Evolutionary conservation across 768 basidiomycete genomes (phyloP), one percentile per base, ranked within the genome.

Genomic region (Thelephora ganbajun): DNA sequence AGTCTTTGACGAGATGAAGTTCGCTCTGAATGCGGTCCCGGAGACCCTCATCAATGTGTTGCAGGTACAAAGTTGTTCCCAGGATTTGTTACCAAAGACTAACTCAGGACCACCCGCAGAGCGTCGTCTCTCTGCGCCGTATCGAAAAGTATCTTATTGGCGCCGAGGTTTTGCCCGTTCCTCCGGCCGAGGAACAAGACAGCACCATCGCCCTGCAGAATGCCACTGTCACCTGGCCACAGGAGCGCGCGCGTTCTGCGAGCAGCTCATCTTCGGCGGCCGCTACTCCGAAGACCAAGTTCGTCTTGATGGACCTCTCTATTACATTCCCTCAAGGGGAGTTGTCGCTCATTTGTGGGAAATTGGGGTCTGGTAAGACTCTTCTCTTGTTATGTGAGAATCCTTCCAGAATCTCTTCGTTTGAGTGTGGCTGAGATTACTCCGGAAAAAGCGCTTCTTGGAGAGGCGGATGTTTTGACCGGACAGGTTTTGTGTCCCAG

Each of bases 41-140:
- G 90, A 93, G 61, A 90, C 88, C 0, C 80, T 93, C 57, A 89
- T 96, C 61, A 87, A 89, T 56, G 72, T 88, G 67, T 69, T 94
- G 6, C 91, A 96, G 67, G 83, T 78, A 46, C 37, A 58, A 50
- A 16, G 14, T 44, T 30, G 6, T 9, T 30, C 9, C 26, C 14
- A 14, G 12, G 16, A n/a, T 5, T 30, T 26, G 26, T 9, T 9
- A 9, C 26, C 26, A 30, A 30, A 4, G 26, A 4, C 26, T 30
- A 30, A 30, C 9, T 30, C 26, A 44, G 16, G n/a, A 12, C 1
- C 44, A 52, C 43, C 47, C 44, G 14, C 41, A 83, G 82, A 76
- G 79, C 47, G 70, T 86, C 42, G 87, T 96, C 13, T 92, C 89
- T 11, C 68, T 92, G 44, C 79, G 84, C 14, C 86, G 92, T 45